Percentiles rank a stretch among this genome's conserved stretches.
Conservation (phyloP, 1,284 basidiomycete species). For the Cutaneotrichosporon arboriforme region DNA sequence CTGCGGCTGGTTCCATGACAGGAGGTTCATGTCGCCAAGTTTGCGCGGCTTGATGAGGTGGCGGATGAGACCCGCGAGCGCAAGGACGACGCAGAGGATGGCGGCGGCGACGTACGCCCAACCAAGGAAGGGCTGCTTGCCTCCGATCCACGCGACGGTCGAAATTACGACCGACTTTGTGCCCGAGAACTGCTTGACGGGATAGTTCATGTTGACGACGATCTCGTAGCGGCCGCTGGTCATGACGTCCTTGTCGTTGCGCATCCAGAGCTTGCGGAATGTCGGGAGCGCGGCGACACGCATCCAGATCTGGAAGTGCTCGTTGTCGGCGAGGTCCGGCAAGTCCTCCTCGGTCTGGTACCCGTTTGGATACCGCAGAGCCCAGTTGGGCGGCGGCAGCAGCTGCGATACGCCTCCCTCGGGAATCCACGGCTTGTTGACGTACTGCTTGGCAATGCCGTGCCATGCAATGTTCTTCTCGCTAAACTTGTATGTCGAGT, state of each 20-base stretch:
- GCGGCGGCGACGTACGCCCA: constrained; percentile 93
- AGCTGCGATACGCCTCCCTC: constrained; percentile 60
- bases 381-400: constrained; percentile 92
- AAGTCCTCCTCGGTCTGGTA: constrained; percentile 66
- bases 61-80: constrained; percentile 78
- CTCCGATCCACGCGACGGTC: constrained; percentile 96
- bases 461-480: constrained; percentile 86
- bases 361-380: constrained; percentile 60
- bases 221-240: constrained; percentile 70
- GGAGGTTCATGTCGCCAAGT: constrained; percentile 52
- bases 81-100: constrained; percentile 78
- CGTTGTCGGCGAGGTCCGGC: constrained; percentile 70
- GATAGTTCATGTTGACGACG: constrained; percentile 81
- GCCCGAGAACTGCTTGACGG: constrained; percentile 82
- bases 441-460: constrained; percentile 87
- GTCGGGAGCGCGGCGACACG: constrained; percentile 92
- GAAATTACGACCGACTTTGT: constrained; percentile 96
- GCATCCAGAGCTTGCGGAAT: constrained; percentile 88
- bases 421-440: constrained; percentile 50
- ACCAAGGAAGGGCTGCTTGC: constrained; percentile 87
- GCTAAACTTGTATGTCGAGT: constrained; percentile 68
- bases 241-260: constrained; percentile 78
- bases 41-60: constrained; percentile 90
- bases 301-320: constrained; percentile 99
- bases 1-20: constrained; percentile 71